A percentile compares a stretch with the other conserved stretches of the same genome.
phyloP scores from a whole-genome alignment of 2,329 filamentous ascomycete genomes.

The Colletotrichum nymphaeae region DNA sequence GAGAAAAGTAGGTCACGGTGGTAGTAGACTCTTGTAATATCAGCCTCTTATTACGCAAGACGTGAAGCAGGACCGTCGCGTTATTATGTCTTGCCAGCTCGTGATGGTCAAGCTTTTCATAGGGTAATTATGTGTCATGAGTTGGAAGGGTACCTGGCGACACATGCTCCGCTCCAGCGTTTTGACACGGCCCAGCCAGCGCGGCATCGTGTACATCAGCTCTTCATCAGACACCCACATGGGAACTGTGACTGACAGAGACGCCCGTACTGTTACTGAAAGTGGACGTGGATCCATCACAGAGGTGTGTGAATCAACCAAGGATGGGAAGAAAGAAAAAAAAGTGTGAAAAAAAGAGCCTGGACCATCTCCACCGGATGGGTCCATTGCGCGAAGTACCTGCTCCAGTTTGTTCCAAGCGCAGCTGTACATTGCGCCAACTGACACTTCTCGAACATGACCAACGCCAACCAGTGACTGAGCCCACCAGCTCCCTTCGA shows the following conservation, averaged over 20 bases:
- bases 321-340: background rate
- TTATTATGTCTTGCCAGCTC: constrained; percentile 39
- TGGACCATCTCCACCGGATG: constrained; percentile 23
- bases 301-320: background rate
- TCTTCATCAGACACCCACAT: background rate
- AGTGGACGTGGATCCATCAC: constrained; percentile 1
- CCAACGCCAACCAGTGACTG: constrained; percentile 4
- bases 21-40: constrained; percentile 10
- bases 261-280: too few species aligned
- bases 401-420: background rate
- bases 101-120: constrained; percentile 45
- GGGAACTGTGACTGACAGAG: background rate
- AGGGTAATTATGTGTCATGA: constrained; percentile 52
- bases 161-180: constrained; percentile 33
- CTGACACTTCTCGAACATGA: constrained; percentile 9
- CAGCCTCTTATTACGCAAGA: background rate
- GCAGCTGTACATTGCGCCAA: constrained; percentile 3
- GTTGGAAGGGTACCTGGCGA: constrained; percentile 32
- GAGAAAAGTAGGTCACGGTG: background rate
- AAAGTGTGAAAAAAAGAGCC: constrained; percentile 4
- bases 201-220: background rate
- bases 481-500: background rate
- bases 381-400: constrained; percentile 1
- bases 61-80: constrained; percentile 20
- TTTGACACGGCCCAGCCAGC: constrained; percentile 20